Percentiles rank a stretch among this genome's conserved stretches.
phyloP scores from a whole-genome alignment of 805 yeast species.

The Blastobotrys mokoenaii region DNA sequence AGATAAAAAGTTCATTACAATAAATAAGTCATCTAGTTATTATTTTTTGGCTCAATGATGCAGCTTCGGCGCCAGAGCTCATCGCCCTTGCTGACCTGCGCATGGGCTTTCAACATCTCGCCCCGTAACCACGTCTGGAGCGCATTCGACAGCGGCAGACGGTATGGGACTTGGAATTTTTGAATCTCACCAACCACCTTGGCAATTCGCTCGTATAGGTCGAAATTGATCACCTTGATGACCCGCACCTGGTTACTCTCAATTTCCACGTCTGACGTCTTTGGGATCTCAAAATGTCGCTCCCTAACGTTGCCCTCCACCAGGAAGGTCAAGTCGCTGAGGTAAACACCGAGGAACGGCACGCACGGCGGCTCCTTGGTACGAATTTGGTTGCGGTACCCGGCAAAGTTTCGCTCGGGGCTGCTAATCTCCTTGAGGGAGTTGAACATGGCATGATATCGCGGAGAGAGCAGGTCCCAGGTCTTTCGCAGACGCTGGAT shows the following conservation, averaged over 20 bases:
- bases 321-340: constrained; percentile 29
- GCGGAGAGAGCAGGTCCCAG: constrained; percentile 28
- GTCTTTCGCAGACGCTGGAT: constrained; percentile 26
- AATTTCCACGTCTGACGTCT: too few species aligned
- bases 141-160: constrained; percentile 14
- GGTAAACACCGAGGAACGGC: constrained; percentile 30
- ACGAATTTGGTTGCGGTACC: constrained; percentile 25
- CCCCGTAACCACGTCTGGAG: constrained; percentile 28
- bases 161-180: constrained; percentile 23
- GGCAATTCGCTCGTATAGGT: constrained; percentile 26
- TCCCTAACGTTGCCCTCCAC: constrained; percentile 30
- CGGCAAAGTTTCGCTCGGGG: constrained; percentile 30
- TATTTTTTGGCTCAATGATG: constrained; percentile 27
- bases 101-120: constrained; percentile 27
- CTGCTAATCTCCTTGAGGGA: constrained; percentile 21
- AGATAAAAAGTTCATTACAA: too few species aligned
- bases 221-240: constrained; percentile 26
- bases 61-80: constrained; percentile 30
- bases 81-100: constrained; percentile 24
- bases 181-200: constrained; percentile 27
- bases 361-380: constrained; percentile 22
- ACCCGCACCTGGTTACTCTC: constrained; percentile 7
- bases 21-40: constrained; percentile 1
- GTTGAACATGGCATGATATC: constrained; percentile 19
- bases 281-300: constrained; percentile 8